Percentiles rank a stretch among this genome's conserved stretches.
These are phyloP conservation scores for Phlegmacium glaucopus DNA, from an alignment of 768 basidiomycete species.

Conservation along the genomic window DNA sequence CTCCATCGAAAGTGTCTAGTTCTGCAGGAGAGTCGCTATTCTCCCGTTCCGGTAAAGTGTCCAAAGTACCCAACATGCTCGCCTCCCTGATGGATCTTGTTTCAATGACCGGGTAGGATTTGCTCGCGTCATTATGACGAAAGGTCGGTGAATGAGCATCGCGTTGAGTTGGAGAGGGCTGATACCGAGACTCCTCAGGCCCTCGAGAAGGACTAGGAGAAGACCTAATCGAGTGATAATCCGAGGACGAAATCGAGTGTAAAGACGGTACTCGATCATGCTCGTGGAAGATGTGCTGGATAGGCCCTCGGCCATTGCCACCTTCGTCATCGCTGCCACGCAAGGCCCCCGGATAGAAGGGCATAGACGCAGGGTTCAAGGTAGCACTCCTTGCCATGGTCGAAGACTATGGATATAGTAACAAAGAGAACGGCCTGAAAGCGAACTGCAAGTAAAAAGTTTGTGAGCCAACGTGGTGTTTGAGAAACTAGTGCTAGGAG, in stretches of 20 bases:
- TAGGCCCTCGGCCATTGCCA: conserved; percentile 39
- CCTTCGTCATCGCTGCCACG: conserved; percentile 57
- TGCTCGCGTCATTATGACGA: conserved; percentile 43
- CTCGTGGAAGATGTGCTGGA: conserved; percentile 43
- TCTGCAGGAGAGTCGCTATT: conserved; percentile 15
- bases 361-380: conserved; percentile 78
- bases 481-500: conserved; percentile 7
- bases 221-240: conserved; percentile 63
- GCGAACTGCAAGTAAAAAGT: conserved; percentile 21
- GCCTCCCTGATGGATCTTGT: conserved; percentile 35
- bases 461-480: conserved; percentile 22
- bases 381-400: conserved; percentile 74
- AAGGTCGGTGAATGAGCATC: conserved; percentile 44
- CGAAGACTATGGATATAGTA: conserved; percentile 27
- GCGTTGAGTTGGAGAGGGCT: conserved; percentile 29
- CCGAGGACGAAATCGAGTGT: conserved; percentile 53
- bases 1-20: conserved; percentile 18
- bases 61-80: conserved; percentile 47
- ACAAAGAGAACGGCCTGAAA: conserved; percentile 36
- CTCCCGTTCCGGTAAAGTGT: conserved; percentile 46
- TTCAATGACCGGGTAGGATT: conserved; percentile 37
- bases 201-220: conserved; percentile 62
- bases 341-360: conserved; percentile 76
- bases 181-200: conserved; percentile 30
- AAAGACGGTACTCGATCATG: conserved; percentile 54